Base-by-base conservation (phyloP, 2,329 filamentous ascomycete species). In the Sporothrix dimorphospora region DNA sequence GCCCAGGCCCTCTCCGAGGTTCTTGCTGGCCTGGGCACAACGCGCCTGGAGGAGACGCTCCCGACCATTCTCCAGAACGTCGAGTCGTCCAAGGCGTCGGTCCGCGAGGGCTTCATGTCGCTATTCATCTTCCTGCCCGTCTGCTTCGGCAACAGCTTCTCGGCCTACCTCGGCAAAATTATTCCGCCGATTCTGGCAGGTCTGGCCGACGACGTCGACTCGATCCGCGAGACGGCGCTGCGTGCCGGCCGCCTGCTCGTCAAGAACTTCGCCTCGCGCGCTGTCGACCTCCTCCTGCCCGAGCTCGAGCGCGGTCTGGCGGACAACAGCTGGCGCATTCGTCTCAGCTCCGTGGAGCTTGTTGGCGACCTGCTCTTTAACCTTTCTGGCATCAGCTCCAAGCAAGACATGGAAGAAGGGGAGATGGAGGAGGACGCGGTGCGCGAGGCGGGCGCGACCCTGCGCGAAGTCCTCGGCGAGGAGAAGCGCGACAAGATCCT, bases 71-170 rank as follows among this genome's bases (percentile, higher is more conserved):
- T 99, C 53, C 95, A 98, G 78, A 99, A 99, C 78, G 95, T 97
- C 76, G 91, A 94, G 76, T 98, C 95, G 78, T 89, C 91, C 76
- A 98, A 97, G 82, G 81, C 96, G 21, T 90, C 94, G 71, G 94
- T 99, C 75, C 91, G 96, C 77, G 96, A 99, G 85, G 96, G 96
- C 61, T 99, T 99, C 85, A 99, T 99, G 96, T 98, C 96, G 8
- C 88, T 99, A 53, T 99, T 99, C 83, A 98, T 99, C 76, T 99
- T 98, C 88, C 89, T 99, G 83, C 96, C 96, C 14, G 96, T 97
- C 70, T 99, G 96, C 83, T 99, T 99, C 78, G 96, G 96, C 78
- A 99, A 99, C 86, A 97, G 94, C 81, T 99, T 99, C 79, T 92
- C 96, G 77, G 94, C 94, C 79, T 99, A 99, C 79, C 91, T 99